A percentile compares a stretch with the other conserved stretches of the same genome.
phyloP scores from a whole-genome alignment of 768 basidiomycete genomes.

The Cystobasidiopsis lactophilus region DNA sequence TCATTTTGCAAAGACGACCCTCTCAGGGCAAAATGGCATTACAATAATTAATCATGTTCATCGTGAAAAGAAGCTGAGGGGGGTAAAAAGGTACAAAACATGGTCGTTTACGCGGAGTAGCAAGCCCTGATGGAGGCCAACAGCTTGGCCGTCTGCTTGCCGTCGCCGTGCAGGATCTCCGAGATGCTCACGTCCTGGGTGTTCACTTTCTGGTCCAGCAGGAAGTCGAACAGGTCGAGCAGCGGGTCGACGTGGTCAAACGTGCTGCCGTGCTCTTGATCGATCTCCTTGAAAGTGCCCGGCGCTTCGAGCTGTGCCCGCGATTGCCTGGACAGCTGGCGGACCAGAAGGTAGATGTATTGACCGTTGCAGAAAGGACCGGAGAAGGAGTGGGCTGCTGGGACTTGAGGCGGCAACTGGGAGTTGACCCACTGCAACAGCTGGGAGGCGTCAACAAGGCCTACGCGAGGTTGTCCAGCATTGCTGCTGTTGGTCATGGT shows the following conservation, averaged over 20 bases:
- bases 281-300: constrained; percentile 34
- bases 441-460: constrained; percentile 10
- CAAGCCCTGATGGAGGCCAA: neutral
- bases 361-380: constrained; percentile 37
- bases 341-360: constrained; percentile 61
- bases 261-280: constrained; percentile 42
- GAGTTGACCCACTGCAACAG: constrained; percentile 76
- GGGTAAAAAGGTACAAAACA: too few species aligned
- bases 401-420: constrained; percentile 39
- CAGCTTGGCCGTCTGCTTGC: neutral
- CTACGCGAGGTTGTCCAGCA: too few species aligned
- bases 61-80: too few species aligned
- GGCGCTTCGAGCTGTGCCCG: constrained; percentile 27
- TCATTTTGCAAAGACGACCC: too few species aligned
- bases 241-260: constrained; percentile 72
- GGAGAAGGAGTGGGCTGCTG: constrained; percentile 31
- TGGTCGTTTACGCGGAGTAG: too few species aligned
- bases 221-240: constrained; percentile 72
- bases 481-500: neutral
- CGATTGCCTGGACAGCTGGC: constrained; percentile 28
- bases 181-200: neutral
- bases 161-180: neutral
- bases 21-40: too few species aligned
- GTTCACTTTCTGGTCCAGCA: constrained; percentile 36
- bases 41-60: too few species aligned